Conservation (phyloP, 1,284 basidiomycete genomes). For the Rugosomyces carneus region DNA sequence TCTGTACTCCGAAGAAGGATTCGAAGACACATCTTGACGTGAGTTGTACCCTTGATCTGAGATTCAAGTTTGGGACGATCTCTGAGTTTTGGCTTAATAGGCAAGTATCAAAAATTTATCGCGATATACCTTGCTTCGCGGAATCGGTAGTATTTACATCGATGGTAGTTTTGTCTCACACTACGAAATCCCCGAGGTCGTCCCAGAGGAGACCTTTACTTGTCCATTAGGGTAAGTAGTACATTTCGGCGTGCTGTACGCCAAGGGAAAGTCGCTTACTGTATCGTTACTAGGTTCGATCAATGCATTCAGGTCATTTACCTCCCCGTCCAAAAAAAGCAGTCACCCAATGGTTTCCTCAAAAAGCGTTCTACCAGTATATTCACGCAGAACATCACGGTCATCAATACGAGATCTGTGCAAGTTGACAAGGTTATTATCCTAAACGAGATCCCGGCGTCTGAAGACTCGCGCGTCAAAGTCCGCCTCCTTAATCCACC, state of each 20-base stretch:
- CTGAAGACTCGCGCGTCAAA: constrained; percentile 25
- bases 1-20: constrained; percentile 30
- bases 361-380: constrained; percentile 19
- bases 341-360: constrained; percentile 20
- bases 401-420: constrained; percentile 26
- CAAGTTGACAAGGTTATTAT: constrained; percentile 24
- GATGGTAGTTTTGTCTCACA: constrained; percentile 30
- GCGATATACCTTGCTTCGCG: constrained; percentile 30
- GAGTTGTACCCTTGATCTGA: constrained; percentile 18
- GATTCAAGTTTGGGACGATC: neutral
- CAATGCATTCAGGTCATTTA: constrained; percentile 28
- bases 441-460: constrained; percentile 29
- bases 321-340: constrained; percentile 22
- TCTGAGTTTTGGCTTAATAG: constrained; percentile 14
- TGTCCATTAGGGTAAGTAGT: constrained; percentile 30
- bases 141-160: constrained; percentile 31
- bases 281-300: constrained; percentile 20
- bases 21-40: constrained; percentile 26
- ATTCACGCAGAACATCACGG: constrained; percentile 26
- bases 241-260: no score
- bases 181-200: constrained; percentile 23
- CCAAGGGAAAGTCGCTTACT: no score
- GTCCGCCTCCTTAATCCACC: constrained; percentile 29
- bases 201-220: constrained; percentile 27
- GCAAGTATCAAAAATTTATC: constrained; percentile 34